Conservation (phyloP, 768 basidiomycete species). For the Pholiota microspora region DNA sequence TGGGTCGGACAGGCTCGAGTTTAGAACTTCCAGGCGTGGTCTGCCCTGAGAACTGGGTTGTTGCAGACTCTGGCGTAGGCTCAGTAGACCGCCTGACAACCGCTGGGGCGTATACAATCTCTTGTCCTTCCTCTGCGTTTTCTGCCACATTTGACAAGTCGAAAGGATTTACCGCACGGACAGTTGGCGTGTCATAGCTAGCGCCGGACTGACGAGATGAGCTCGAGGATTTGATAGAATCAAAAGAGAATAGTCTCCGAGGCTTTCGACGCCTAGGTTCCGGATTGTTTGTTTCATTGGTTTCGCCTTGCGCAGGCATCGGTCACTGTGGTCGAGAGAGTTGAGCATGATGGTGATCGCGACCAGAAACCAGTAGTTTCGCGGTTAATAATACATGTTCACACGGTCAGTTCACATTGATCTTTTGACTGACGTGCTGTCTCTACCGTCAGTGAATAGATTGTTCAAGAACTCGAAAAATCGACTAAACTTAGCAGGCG, state of each 20-base stretch:
- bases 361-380: no score
- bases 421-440: no score
- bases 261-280: constrained; percentile 12
- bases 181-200: constrained; percentile 11
- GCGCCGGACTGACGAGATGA: constrained; percentile 19
- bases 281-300: neutral
- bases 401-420: neutral
- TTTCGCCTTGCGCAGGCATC: constrained; percentile 6
- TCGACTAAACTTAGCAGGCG: no score
- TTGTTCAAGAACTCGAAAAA: no score
- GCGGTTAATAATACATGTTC: neutral
- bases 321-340: no score
- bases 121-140: constrained; percentile 10
- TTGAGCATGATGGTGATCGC: no score
- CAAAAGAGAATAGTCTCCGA: constrained; percentile 23
- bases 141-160: constrained; percentile 21
- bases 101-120: constrained; percentile 4
- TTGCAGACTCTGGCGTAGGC: constrained; percentile 1
- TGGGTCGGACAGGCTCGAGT: constrained; percentile 20
- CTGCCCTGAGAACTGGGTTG: constrained; percentile 6
- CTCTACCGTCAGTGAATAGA: no score
- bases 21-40: constrained; percentile 8
- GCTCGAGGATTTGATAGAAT: constrained; percentile 18
- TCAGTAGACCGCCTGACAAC: constrained; percentile 4
- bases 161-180: constrained; percentile 17